Base-by-base conservation (phyloP, 1,284 basidiomycete species). In the Tylopilus orsonianus region DNA sequence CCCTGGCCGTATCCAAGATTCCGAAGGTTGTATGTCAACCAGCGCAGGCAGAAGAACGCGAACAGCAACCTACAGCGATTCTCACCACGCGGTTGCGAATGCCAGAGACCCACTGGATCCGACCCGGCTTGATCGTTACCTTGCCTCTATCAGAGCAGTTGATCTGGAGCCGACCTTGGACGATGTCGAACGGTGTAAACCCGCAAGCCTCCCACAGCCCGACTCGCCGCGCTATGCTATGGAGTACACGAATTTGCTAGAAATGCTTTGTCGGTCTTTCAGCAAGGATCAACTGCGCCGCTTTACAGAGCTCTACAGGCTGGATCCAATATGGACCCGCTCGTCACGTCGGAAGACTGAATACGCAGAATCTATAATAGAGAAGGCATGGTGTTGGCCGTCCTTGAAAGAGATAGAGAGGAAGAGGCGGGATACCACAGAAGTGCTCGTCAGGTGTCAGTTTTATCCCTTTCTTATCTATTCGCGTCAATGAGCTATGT, bases 331-430 rank as follows among this genome's bases (percentile, higher is more conserved):
- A 40, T 67, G 58, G 47, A 62, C 64, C 9, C 58, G 62, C 48
- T 52, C 58, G 1, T 62, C 60, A 7, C 61, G 64, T 47, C 70
- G 61, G 35, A 82, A 85, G 65, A 56, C 62, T 24, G 66, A 78
- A 19, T 77, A 72, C 58, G 82, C 77, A 18, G 73, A 76, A 48
- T 68, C 72, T 3, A 83, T 90, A 52, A 72, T 89, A 30, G 81
- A 85, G 61, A 68, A 74, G 48, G 65, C 72, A 46, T 90, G 87
- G 87, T 70, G 71, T 20, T 87, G 83, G 84, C 81, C 83, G 13
- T 78, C 80, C 30, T 61, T 85, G 50, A 69, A 71, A 41, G 73
- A 77, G 32, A 67, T 84, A 5, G 72, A 77, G 57, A 75, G 74
- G 55, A 67, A 70, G 42, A 72, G 69, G 52, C 69, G 72, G 41